phyloP scores from a whole-genome alignment of 352 stramenopile species.

The Globisporangium abappressorium region DNA sequence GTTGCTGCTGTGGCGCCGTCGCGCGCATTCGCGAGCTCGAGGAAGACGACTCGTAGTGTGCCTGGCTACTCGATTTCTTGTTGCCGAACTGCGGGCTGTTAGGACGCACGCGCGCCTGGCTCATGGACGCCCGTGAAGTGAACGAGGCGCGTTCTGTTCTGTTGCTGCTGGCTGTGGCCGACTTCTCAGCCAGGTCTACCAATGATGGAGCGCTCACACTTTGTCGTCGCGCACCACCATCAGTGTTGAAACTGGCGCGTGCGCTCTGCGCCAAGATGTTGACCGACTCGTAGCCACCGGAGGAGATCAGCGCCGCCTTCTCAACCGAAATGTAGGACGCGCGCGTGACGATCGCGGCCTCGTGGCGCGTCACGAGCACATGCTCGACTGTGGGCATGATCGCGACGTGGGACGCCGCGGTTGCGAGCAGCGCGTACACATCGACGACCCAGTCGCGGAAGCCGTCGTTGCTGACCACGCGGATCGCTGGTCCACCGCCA shows the following conservation, averaged over 20 bases:
- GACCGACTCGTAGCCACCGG: constrained; percentile 13
- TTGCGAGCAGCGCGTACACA: constrained; percentile 23
- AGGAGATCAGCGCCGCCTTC: constrained; percentile 16
- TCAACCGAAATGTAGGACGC: constrained; percentile 16
- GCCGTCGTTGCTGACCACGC: constrained; percentile 28
- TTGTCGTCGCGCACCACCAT: background rate
- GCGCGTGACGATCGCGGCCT: constrained; percentile 20
- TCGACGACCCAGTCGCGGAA: constrained; percentile 42
- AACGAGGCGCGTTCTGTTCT: constrained; percentile 8
- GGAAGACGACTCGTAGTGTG: background rate
- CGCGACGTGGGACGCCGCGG: constrained; percentile 23
- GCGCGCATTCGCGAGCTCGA: background rate
- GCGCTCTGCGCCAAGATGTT: constrained; percentile 10
- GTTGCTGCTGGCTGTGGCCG: background rate
- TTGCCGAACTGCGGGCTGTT: constrained; percentile 15
- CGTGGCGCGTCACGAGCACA: constrained; percentile 46
- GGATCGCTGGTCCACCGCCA: constrained; percentile 51
- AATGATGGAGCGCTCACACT: background rate
- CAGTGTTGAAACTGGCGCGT: background rate
- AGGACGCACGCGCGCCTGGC: constrained; percentile 14
- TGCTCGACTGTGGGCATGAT: constrained; percentile 36
- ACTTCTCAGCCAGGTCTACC: background rate
- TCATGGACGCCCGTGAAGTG: constrained; percentile 2
- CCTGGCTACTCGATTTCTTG: background rate
- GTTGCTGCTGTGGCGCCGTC: background rate